Base-by-base conservation (phyloP, 768 basidiomycete genomes). In the Kwoniella mangroviensis region DNA sequence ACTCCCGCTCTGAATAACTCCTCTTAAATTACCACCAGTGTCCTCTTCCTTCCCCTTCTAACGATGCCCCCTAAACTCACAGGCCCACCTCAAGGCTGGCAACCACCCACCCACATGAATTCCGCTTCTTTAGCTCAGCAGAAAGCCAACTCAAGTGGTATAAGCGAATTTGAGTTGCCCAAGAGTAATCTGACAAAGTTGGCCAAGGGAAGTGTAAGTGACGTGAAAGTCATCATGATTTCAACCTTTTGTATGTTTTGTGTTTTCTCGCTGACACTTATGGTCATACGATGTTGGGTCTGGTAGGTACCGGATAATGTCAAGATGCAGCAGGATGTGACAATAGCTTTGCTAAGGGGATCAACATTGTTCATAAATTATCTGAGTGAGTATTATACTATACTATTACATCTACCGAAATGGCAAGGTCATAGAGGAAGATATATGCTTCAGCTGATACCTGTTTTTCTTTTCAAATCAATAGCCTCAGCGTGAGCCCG, bases 361-460 rank as follows among this genome's bases (percentile, higher is more conserved):
- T 93, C 94, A 3, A 95, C 95, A 0, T 91, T 98, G 62, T 98
- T 98, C 82, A 94, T 99, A 74, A 95, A 92, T 82, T 96, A 94
- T 76, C 85, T 98, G 9, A 90, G 95, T 91, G 81, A 74, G 90
- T n/a, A 71, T n/a, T 7, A 34, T 34, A 7, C 6, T 7, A 34
- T 34, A 7, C 6, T 7, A 34, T 5, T 34, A 34, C 5, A 34
- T 34, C 34, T 34, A 34, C 34, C 34, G 34, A 4, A 34, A 34
- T 34, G 4, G 4, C n/a, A 28, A 15, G 21, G 12, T 40, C 17
- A 28, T 40, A 26, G 22, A 22, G 17, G 12, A 22, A 24, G 9
- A 34, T 28, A 57, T 57, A 4, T 26, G n/a, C 56, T 28, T 58
- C 10, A 24, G 56, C 26, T 57, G 24, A 24, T 6, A 9, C 28